phyloP scores from a whole-genome alignment of 768 basidiomycete genomes.

The Trametes cubensis region DNA sequence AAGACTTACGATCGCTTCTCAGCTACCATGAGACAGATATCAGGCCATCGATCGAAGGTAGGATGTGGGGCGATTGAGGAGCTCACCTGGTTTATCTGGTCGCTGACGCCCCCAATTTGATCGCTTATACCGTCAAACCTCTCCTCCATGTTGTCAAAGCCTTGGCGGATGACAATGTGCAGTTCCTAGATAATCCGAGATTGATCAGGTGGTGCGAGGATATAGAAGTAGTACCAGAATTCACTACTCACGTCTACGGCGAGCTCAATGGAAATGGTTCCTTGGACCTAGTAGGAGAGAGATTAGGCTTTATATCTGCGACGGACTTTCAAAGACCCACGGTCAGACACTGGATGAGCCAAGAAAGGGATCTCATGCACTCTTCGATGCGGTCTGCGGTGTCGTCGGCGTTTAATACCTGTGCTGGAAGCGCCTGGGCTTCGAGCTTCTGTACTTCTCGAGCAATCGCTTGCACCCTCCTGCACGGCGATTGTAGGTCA shows the following conservation, averaged over 20 bases:
- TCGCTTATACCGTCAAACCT: not conserved
- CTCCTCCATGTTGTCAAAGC: not conserved
- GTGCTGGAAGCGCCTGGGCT: not conserved
- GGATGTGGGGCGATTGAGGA: not conserved
- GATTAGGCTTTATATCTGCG: not conserved
- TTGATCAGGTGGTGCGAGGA: not conserved
- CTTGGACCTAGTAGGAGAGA: not conserved
- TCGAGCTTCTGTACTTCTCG: not conserved
- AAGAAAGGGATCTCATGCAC: not conserved
- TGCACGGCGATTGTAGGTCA: not conserved
- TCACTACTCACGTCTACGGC: not conserved
- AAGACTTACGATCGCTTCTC: not conserved
- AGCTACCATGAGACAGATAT: not conserved
- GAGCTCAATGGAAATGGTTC: slow-evolving; percentile 1
- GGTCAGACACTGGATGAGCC: not conserved
- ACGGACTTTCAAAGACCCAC: not conserved
- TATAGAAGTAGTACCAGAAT: not conserved
- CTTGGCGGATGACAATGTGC: not conserved
- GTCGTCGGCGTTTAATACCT: not conserved
- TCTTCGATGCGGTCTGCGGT: not conserved
- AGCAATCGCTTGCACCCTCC: not conserved
- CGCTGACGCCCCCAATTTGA: not conserved
- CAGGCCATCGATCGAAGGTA: not conserved
- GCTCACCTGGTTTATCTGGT: not conserved
- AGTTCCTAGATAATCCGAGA: not conserved